Evolutionary conservation across 176 grass and related monocot genomes (phyloP).

Genomic region (Puccinellia tenuiflora): DNA sequence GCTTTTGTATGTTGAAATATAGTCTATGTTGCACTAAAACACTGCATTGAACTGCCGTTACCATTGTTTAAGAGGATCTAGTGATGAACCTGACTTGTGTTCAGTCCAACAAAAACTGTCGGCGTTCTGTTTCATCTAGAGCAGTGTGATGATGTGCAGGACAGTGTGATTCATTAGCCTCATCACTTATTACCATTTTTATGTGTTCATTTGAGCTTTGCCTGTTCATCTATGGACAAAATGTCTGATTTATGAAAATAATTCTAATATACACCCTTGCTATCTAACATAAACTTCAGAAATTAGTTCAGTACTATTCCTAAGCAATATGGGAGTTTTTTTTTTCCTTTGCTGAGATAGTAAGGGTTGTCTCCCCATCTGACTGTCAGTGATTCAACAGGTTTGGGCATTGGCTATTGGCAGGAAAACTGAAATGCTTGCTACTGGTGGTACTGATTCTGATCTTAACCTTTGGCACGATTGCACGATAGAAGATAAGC

Average conservation of each 20-base stretch:
- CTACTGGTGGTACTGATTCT: slow-evolving; percentile 84
- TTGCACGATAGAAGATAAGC: slow-evolving; percentile 72
- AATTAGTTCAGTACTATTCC: not conserved
- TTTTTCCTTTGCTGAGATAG: not conserved
- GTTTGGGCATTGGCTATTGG: slow-evolving; percentile 85
- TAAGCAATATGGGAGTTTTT: not conserved
- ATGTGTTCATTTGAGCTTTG: not conserved
- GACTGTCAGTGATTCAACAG: slow-evolving; percentile 24
- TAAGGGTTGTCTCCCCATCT: not conserved
- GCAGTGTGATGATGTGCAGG: not conserved
- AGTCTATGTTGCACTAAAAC: not conserved
- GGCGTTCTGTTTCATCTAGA: not conserved
- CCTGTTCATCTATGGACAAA: not conserved
- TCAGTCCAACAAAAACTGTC: not conserved
- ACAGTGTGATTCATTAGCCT: not conserved
- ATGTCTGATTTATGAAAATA: not conserved
- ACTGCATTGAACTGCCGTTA: not conserved
- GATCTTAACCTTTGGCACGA: slow-evolving; percentile 79
- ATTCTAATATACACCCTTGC: not conserved
- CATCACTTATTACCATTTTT: not conserved
- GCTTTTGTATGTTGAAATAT: not conserved
- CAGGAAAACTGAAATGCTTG: slow-evolving; percentile 84
- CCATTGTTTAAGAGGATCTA: not conserved
- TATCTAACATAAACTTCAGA: not conserved
- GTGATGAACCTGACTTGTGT: not conserved